Conservation (phyloP, 805 yeast genomes). For the Tetrapisispora taiwanensis region DNA sequence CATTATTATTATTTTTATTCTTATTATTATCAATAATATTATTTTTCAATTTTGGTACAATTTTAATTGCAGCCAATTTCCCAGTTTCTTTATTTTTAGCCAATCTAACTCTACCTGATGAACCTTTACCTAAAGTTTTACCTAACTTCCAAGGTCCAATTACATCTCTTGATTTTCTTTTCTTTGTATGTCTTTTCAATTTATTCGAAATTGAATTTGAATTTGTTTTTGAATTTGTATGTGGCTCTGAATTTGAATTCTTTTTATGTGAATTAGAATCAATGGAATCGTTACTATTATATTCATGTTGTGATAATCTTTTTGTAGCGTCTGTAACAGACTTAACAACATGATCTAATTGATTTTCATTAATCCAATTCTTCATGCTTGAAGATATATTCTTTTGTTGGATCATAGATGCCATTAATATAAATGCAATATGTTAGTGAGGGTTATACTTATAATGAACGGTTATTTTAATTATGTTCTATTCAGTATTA, state of each 20-base stretch:
- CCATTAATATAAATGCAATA: not conserved
- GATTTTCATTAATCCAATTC: slow-evolving; percentile 3
- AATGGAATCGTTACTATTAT: slow-evolving; percentile 11
- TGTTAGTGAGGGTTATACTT: no score
- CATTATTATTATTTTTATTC: not conserved
- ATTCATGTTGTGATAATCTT: slow-evolving; percentile 26
- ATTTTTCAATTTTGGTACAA: slow-evolving; percentile 51
- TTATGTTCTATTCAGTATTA: no score
- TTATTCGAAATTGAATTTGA: not conserved
- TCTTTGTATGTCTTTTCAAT: slow-evolving; percentile 2
- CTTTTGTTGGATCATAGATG: not conserved
- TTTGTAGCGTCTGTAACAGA: slow-evolving; percentile 29
- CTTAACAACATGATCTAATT: slow-evolving; percentile 25
- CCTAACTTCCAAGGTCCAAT: slow-evolving; percentile 83
- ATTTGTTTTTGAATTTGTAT: no score
- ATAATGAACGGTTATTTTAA: no score
- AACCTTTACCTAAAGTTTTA: slow-evolving; percentile 70
- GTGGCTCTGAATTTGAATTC: no score
- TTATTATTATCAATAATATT: slow-evolving; percentile 30
- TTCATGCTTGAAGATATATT: not conserved
- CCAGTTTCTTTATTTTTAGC: slow-evolving; percentile 64
- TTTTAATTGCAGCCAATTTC: slow-evolving; percentile 74
- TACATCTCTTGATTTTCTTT: slow-evolving; percentile 28
- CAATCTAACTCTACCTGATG: slow-evolving; percentile 69
- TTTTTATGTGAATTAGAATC: no score